Evolutionary conservation across 1,139 yeast genomes (phyloP), one percentile per base, ranked within the genome.

Genomic region (Pichia sp.): DNA sequence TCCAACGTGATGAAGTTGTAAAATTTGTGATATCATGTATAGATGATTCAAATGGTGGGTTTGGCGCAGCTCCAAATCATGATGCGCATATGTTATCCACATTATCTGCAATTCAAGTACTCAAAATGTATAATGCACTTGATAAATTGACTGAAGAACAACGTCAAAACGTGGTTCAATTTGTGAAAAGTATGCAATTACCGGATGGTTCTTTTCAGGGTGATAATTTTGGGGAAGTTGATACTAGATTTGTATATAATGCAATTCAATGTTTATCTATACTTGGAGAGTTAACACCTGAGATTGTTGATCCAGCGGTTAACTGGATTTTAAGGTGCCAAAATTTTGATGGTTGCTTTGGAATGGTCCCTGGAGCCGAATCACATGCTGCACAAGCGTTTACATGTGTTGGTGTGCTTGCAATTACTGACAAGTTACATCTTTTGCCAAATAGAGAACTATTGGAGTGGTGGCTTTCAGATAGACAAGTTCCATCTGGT

Each of bases 341-440:
- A 51, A 94, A 94, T 62, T 92, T 87, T 59, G 98, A 92, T 61
- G 99, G 98, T 4, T 96, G 96, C 0, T 92, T 86, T 68, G 98
- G 98, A 0, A 70, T 87, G 66, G 79, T 80, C 9, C 98, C 98
- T 0, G 97, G 96, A 0, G 90, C 96, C 0, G 99, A 92, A 61
- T 80, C 94, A 41, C 99, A 92, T 64, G 82, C 96, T 1, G 97
- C 97, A 0, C 96, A 87, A 66, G 87, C 84, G 0, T 89, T 87
- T 57, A 85, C 95, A 0, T 89, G 96, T 53, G 63, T 92, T 1
- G 98, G 85, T 1, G 74, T 95, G 0, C 68, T 94, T 41, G 83
- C 87, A 2, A 82, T 92, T 12, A 72, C 80, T 12, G 76, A 74
- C 37, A 68, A 73, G n/a, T 62, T 92, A 37, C 55, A 56, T 32